phyloP scores from a whole-genome alignment of 2,329 filamentous ascomycete genomes.

The Xylaria sp. region DNA sequence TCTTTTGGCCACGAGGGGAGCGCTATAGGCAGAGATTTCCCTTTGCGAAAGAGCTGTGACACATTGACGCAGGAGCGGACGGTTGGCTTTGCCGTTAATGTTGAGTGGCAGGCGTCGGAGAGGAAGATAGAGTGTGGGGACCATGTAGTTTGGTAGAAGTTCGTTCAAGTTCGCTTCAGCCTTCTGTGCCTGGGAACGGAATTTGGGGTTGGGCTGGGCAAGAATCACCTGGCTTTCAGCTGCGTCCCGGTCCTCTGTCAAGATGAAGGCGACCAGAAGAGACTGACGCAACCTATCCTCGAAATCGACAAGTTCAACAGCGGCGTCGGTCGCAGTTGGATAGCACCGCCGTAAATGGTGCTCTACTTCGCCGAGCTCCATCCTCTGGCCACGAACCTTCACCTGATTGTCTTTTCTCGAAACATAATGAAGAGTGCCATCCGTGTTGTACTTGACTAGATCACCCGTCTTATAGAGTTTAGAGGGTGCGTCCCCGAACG shows the following conservation, averaged over 20 bases:
- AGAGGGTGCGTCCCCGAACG: neutral
- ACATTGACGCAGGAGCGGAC: neutral
- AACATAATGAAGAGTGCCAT: constrained; percentile 6
- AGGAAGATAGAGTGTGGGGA: constrained; percentile 9
- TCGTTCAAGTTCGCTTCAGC: neutral
- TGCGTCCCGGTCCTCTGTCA: neutral
- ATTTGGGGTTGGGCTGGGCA: neutral
- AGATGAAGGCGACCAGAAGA: constrained; percentile 8
- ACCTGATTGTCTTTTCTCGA: constrained; percentile 10
- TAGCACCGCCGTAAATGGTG: neutral
- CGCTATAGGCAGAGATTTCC: neutral
- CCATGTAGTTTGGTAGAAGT: constrained; percentile 13
- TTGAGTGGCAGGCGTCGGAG: neutral
- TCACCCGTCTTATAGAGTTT: constrained; percentile 16
- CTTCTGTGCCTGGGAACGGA: neutral
- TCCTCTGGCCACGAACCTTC: constrained; percentile 5
- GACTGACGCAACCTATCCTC: neutral
- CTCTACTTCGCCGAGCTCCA: constrained; percentile 17
- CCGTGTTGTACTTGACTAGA: neutral
- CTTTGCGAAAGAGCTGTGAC: neutral
- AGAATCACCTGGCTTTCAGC: neutral
- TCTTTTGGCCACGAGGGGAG: neutral
- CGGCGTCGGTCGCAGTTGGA: neutral
- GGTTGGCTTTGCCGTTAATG: neutral
- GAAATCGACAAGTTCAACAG: neutral